phyloP scores from a whole-genome alignment of 805 yeast species.

The Metschnikowia lochheadii region DNA sequence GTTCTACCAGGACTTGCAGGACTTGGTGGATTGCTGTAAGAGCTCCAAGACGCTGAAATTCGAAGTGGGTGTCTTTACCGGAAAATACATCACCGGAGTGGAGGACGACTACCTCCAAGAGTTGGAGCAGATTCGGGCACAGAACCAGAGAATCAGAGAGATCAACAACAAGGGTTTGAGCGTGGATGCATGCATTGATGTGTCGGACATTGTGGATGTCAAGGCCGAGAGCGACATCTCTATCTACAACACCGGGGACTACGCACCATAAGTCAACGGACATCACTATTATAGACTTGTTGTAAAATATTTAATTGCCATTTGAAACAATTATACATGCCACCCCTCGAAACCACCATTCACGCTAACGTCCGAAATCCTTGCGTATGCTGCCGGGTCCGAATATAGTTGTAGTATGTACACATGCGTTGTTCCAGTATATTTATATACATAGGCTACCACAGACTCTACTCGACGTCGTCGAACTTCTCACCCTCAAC shows the following conservation, averaged over 20 bases:
- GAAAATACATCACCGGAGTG: conserved; percentile 89
- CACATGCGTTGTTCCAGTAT: conserved; percentile 14
- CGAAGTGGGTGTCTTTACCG: conserved; percentile 97
- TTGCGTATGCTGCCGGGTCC: too few relatives aligned
- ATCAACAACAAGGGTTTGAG: conserved; percentile 36
- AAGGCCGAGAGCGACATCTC: conserved; percentile 73
- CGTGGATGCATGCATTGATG: conserved; percentile 40
- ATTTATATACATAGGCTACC: conserved; percentile 8
- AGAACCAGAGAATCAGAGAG: conserved; percentile 55
- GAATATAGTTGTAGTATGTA: neutral
- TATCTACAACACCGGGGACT: conserved; percentile 56
- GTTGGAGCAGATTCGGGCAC: conserved; percentile 78
- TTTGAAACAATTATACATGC: neutral
- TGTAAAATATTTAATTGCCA: conserved; percentile 2
- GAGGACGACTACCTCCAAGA: conserved; percentile 79
- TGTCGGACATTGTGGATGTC: conserved; percentile 51
- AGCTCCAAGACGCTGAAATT: conserved; percentile 54
- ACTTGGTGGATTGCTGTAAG: conserved; percentile 75
- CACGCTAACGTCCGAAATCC: neutral
- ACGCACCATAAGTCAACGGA: conserved; percentile 16
- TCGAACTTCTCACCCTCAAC: conserved; percentile 88
- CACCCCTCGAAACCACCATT: too few relatives aligned
- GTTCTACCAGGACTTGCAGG: conserved; percentile 81
- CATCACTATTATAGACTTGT: neutral
- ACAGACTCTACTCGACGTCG: conserved; percentile 42